Conservation (phyloP, 2,329 filamentous ascomycete species). For the Ophiostoma himal-ulmi region DNA sequence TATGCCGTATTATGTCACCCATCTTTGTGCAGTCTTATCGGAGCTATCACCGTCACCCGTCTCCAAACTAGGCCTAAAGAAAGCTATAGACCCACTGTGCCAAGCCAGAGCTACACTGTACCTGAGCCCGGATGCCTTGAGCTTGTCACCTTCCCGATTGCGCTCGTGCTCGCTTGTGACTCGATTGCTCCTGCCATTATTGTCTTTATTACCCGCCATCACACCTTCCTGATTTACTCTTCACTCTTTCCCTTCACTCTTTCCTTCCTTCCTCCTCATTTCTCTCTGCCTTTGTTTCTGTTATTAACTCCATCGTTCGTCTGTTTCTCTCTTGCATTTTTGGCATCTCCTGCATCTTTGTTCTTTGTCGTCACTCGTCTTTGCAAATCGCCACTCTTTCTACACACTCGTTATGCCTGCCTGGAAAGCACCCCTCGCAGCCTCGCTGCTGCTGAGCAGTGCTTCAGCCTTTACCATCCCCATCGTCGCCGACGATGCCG, state of each 20-base stretch:
- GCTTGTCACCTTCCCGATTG: conserved; percentile 2
- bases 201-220: neutral
- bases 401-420: conserved; percentile 17
- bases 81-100: neutral
- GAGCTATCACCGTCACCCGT: neutral
- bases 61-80: neutral
- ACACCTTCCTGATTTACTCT: neutral
- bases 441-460: conserved; percentile 23
- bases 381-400: neutral
- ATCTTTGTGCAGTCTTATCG: neutral
- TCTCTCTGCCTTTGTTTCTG: neutral
- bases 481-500: neutral
- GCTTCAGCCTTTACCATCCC: conserved; percentile 21
- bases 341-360: neutral
- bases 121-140: neutral
- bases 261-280: neutral
- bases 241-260: neutral
- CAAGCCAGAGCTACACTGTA: neutral
- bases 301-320: neutral
- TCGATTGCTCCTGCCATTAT: neutral
- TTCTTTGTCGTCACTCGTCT: neutral
- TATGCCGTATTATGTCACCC: neutral
- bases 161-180: neutral
- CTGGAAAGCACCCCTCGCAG: conserved; percentile 23
- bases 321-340: neutral